Evolutionary conservation across 176 grass and related monocot genomes (phyloP).

Genomic region (Dactylis glomerata): DNA sequence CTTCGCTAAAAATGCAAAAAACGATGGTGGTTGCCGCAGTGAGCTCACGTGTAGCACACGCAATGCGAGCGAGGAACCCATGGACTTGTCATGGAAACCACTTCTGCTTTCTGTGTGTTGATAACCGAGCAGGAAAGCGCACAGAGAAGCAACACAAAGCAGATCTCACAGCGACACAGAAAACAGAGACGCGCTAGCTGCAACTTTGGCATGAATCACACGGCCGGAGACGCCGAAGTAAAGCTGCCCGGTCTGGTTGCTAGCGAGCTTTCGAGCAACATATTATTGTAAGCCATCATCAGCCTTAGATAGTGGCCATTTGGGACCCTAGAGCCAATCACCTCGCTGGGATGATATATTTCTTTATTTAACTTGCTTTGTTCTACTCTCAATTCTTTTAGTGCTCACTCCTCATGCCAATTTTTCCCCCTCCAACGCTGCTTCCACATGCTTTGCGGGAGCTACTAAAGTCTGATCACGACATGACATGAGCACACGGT

Average conservation of each 20-base stretch:
- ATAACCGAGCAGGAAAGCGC: too few species aligned
- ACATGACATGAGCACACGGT: background rate
- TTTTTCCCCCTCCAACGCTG: constrained; percentile 19
- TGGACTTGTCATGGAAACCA: too few species aligned
- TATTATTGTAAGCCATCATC: background rate
- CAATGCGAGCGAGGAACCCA: too few species aligned
- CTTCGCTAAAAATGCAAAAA: too few species aligned
- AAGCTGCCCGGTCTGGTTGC: background rate
- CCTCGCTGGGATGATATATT: background rate
- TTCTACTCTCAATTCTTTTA: too few species aligned
- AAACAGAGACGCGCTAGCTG: background rate
- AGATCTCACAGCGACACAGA: background rate
- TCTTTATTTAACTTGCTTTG: constrained; percentile 4
- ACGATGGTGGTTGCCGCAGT: too few species aligned
- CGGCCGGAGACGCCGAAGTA: background rate
- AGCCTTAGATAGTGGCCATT: background rate
- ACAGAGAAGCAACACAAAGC: too few species aligned
- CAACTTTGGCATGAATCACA: background rate
- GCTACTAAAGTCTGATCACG: background rate
- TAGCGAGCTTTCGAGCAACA: background rate
- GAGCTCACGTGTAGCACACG: too few species aligned
- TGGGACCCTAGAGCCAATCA: background rate
- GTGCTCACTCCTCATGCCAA: too few species aligned
- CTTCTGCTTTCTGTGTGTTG: too few species aligned
- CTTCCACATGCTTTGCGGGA: constrained; percentile 15